Conservation (phyloP, 257 asterid species). For the Apocynum venetum region DNA sequence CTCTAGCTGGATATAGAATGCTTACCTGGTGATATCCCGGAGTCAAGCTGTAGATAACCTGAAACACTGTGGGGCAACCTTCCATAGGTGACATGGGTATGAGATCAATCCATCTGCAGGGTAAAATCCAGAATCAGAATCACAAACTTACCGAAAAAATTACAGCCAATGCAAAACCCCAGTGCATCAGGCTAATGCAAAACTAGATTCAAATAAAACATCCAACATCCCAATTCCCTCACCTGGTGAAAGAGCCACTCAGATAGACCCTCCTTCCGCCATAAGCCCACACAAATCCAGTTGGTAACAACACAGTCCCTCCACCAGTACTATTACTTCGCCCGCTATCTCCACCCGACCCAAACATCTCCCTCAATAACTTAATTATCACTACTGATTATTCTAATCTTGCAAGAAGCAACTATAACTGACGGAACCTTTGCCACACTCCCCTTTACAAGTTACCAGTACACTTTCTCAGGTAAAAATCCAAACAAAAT, state of each 20-base stretch:
- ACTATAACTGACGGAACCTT: constrained; percentile 8
- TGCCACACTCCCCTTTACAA: constrained; percentile 15
- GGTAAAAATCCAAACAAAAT: constrained; percentile 13
- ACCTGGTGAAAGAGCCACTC: constrained; percentile 73
- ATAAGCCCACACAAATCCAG: constrained; percentile 70
- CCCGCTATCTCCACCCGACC: constrained; percentile 34
- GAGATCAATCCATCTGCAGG: constrained; percentile 57
- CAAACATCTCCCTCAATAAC: constrained; percentile 40
- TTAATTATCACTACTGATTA: constrained; percentile 5
- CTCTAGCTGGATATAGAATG: neutral
- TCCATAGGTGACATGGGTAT: constrained; percentile 64
- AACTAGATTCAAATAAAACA: constrained; percentile 15
- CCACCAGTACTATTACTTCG: constrained; percentile 29
- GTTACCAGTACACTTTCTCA: constrained; percentile 8
- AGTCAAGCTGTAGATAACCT: constrained; percentile 48
- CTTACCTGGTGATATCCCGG: constrained; percentile 74
- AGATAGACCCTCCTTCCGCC: constrained; percentile 65
- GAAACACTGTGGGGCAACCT: constrained; percentile 74
- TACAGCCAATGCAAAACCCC: neutral
- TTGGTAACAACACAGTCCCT: constrained; percentile 43
- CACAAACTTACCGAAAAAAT: neutral
- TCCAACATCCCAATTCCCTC: constrained; percentile 19
- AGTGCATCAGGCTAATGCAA: neutral
- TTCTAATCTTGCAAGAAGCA: constrained; percentile 13
- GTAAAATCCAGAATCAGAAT: constrained; percentile 6